Evolutionary conservation across 176 grass and related monocot species (phyloP), one percentile per base, ranked within the genome.

Genomic region (Oropetium thomaeum): DNA sequence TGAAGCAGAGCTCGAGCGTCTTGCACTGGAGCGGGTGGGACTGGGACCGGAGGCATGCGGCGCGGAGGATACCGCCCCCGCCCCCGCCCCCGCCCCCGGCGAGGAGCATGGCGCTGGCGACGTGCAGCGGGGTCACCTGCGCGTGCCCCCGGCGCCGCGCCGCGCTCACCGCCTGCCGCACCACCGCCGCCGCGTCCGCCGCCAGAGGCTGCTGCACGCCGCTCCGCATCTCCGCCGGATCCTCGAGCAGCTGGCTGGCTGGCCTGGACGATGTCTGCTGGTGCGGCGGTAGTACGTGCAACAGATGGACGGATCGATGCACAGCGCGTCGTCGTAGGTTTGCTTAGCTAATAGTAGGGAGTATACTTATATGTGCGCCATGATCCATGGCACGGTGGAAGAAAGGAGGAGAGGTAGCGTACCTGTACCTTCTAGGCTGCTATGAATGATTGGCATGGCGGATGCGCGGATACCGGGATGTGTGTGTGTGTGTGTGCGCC

Each of bases 1-100:
- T 97, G 86, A 97, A 83, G 86, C 95, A 97, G 29, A 97, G 88
- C 61, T 93, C 95, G 16, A 97, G 86, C 26, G 95, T 91, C 86
- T 97, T 97, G 91, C 95, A 97, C 78, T 87, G 95, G 41, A 97
- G 86, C 54, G 91, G 91, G 66, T 93, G 95, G 44, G 4, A 9
- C 49, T 89, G 95, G 30, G 91, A 89, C 33, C 72, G 95, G 69
- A 93, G 81, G 68, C 95, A 97, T 48, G 95, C 95, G 29, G 83
- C 78, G 28, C 90, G 95, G 70, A 97, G 88, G 54, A 91, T n/a
- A n/a, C n/a, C n/a, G n/a, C n/a, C n/a, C n/a, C n/a, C n/a, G n/a
- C n/a, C n/a, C n/a, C 40, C 23, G 23, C 53, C 53, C 3, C 2
- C 22, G 14, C 81, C 86, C 0, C 70, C 52, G 20, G 84, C 62